These are phyloP conservation scores for Aspergillus ochraceus DNA, from an alignment of 2,329 filamentous ascomycete genomes.

Conservation along the genomic window DNA sequence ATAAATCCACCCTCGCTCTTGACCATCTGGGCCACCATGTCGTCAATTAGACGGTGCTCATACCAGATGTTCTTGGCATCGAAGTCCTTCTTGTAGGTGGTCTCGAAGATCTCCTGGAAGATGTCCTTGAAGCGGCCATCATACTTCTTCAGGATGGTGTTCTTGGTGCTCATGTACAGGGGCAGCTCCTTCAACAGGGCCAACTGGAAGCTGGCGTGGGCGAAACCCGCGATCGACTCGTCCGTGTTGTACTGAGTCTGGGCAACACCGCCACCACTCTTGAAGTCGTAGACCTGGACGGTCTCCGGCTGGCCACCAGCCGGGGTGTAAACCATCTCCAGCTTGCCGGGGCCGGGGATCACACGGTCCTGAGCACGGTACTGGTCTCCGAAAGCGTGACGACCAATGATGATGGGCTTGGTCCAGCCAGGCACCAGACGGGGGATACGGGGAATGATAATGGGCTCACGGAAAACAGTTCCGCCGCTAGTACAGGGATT, in stretches of 20 bases:
- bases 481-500: slow-evolving; percentile 59
- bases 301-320: slow-evolving; percentile 73
- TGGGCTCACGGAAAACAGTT: slow-evolving; percentile 98
- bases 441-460: slow-evolving; percentile 90
- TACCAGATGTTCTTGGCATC: slow-evolving; percentile 96
- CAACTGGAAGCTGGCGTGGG: slow-evolving; percentile 95
- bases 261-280: slow-evolving; percentile 73
- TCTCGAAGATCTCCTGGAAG: slow-evolving; percentile 95
- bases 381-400: slow-evolving; percentile 97
- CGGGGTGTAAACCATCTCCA: slow-evolving; percentile 94
- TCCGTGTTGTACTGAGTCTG: slow-evolving; percentile 99
- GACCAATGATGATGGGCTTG: slow-evolving; percentile 98
- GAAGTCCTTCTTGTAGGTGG: slow-evolving; percentile 81
- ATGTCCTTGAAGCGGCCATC: slow-evolving; percentile 99
- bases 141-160: slow-evolving; percentile 99
- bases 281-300: slow-evolving; percentile 89
- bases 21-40: slow-evolving; percentile 99
- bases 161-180: slow-evolving; percentile 99
- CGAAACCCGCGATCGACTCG: slow-evolving; percentile 91
- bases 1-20: slow-evolving; percentile 96
- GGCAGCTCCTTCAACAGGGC: slow-evolving; percentile 83
- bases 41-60: slow-evolving; percentile 97
- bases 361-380: slow-evolving; percentile 95
- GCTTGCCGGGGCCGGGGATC: slow-evolving; percentile 76
- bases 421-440: slow-evolving; percentile 96